Percentiles rank a stretch among this genome's conserved stretches.
These are phyloP conservation scores for Hibiscus tridactylites DNA, from an alignment of 345 rosid species.

Conservation along the genomic window DNA sequence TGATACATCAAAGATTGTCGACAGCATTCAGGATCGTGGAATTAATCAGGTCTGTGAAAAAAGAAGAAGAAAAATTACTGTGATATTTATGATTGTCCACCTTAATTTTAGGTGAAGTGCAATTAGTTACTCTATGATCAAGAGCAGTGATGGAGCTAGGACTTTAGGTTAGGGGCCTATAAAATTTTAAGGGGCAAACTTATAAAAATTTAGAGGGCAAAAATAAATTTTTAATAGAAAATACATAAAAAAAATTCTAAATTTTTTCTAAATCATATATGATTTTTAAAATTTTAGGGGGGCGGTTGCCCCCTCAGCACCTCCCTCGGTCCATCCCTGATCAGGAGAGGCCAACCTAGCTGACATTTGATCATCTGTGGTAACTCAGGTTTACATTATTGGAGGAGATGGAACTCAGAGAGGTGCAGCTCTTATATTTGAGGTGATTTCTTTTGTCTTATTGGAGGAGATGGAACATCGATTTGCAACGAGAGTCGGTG, in stretches of 20 bases:
- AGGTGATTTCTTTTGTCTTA: conserved; percentile 24
- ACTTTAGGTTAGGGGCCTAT: too few species aligned
- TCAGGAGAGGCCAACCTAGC: not conserved
- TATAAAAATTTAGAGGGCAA: too few species aligned
- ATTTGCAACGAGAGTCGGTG: not conserved
- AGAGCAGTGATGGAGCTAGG: too few species aligned
- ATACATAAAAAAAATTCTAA: too few species aligned
- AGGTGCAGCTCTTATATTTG: conserved; percentile 62
- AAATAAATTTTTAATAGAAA: too few species aligned
- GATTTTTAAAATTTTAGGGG: too few species aligned
- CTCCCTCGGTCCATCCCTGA: too few species aligned
- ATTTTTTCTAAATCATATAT: too few species aligned
- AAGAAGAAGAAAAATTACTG: not conserved
- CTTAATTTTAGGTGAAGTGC: not conserved
- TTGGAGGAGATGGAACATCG: not conserved
- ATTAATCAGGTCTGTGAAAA: conserved; percentile 50
- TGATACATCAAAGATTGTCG: conserved; percentile 63
- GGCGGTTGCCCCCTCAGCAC: too few species aligned
- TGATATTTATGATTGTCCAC: not conserved
- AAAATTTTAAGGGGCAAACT: too few species aligned
- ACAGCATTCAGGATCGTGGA: conserved; percentile 83
- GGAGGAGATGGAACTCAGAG: conserved; percentile 82
- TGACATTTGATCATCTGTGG: not conserved
- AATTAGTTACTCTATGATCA: too few species aligned
- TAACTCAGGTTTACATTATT: conserved; percentile 58